Base-by-base conservation (phyloP, 768 basidiomycete genomes). In the Hygrocybe punicea region DNA sequence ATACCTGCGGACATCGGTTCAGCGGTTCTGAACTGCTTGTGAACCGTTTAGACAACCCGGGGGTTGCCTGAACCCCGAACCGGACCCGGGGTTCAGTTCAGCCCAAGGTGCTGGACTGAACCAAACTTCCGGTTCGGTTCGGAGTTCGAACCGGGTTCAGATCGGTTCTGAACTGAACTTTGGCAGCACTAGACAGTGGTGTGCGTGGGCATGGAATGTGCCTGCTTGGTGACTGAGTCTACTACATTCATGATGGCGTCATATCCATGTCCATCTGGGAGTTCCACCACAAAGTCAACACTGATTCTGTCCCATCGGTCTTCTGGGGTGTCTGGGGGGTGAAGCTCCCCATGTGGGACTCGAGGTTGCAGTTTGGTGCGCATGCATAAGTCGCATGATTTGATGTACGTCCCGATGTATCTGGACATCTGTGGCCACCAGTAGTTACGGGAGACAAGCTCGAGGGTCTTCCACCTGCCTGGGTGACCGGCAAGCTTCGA, bases 191-290 rank as follows among this genome's bases (percentile, higher is more conserved):
- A n/a, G 48, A 71, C 51, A 1, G 61, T 62, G 17, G 48, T 59
- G 10, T 60, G 25, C 16, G 59, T 58, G 0, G 68, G 68, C 4
- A 71, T 64, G 51, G 66, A 49, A 10, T 53, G 55, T 2, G 62
- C 60, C 49, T 55, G 57, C 46, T 69, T 69, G 1, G 57, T 60
- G 8, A 65, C 53, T 1, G 56, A 35, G 11, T 68, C 65, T 0
- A 64, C 60, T 53, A 75, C 60, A 5, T 68, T 71, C 42, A 77
- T 62, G 51, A 80, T 74, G 0, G 69, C 54, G 59, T 77, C 62
- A 55, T 57, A 73, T 0, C 70, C 73, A 2, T 69, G 52, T 0
- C 67, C 65, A 2, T 58, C 46, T 0, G 76, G 78, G 0, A 79
- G 64, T 10, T 69, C 58, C 1, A 55, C 60, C 50, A 78, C 73